phyloP scores from a whole-genome alignment of 768 basidiomycete genomes.

The Mycena indigotica region DNA sequence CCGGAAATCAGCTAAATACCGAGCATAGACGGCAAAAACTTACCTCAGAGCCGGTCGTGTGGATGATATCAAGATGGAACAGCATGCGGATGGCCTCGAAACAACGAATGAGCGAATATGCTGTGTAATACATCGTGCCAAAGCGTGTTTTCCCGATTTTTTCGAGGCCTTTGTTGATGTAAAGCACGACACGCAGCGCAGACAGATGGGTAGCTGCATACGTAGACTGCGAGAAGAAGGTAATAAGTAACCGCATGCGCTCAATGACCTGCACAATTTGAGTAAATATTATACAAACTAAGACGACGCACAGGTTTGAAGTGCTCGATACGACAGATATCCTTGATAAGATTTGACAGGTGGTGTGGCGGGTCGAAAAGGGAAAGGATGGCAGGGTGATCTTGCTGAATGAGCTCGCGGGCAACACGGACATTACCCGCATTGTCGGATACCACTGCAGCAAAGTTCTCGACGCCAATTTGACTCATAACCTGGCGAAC shows the following conservation, averaged over 20 bases:
- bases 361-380: too few species aligned
- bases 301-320: too few species aligned
- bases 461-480: too few species aligned
- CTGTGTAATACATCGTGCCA: constrained; percentile 23
- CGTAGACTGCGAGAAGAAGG: constrained; percentile 17
- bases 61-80: not conserved
- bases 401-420: too few species aligned
- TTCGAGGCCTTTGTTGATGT: constrained; percentile 21
- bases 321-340: too few species aligned
- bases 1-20: not conserved
- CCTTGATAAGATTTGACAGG: too few species aligned
- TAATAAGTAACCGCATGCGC: constrained; percentile 8
- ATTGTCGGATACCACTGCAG: too few species aligned
- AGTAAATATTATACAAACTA: too few species aligned
- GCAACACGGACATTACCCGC: too few species aligned
- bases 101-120: constrained; percentile 13
- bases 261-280: constrained; percentile 10
- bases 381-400: too few species aligned
- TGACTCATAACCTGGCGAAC: too few species aligned
- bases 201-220: constrained; percentile 13
- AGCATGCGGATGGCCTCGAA: constrained; percentile 20
- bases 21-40: not conserved
- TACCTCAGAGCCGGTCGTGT: not conserved
- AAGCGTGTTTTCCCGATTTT: constrained; percentile 28
- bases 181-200: constrained; percentile 1